Percentiles rank a stretch among this genome's conserved stretches.
Evolutionary conservation across 192 early-diverging fungal genomes (phyloP).

Genomic region (Podila verticillata): DNA sequence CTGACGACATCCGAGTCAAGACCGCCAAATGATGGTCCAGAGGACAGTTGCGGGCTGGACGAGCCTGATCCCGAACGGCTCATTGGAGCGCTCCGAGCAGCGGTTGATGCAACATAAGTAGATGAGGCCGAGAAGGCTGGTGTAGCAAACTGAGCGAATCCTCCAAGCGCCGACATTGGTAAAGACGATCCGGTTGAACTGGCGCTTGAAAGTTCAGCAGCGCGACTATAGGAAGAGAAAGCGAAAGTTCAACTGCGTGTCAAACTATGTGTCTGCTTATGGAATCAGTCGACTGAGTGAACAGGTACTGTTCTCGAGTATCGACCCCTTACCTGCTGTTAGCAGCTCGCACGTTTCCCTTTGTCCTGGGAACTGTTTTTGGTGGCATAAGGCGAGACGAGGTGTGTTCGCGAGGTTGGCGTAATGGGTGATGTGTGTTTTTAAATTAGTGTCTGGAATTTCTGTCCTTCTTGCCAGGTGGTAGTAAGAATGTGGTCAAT

Average conservation of each 20-base stretch:
- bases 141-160: conserved; percentile 76
- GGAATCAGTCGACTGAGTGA: conserved; percentile 34
- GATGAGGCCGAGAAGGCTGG: conserved; percentile 30
- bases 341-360: conserved; percentile 87
- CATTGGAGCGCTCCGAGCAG: conserved; percentile 27
- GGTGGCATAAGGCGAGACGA: conserved; percentile 51
- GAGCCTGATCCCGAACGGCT: conserved; percentile 29
- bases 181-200: conserved; percentile 53
- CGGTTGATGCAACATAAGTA: conserved; percentile 39
- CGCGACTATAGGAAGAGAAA: conserved; percentile 58
- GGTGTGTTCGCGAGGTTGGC: no score
- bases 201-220: conserved; percentile 62
- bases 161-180: conserved; percentile 63
- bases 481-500: no score
- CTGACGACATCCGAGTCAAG: conserved; percentile 52
- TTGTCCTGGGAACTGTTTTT: conserved; percentile 75
- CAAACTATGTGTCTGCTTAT: not conserved
- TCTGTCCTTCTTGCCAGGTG: no score
- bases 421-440: no score
- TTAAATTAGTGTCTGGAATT: no score
- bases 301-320: not conserved
- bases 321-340: conserved; percentile 77
- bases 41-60: conserved; percentile 7
- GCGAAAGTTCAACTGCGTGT: conserved; percentile 43
- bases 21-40: conserved; percentile 27